Evolutionary conservation across 768 basidiomycete species (phyloP).

Genomic region (Agaricus blazei): DNA sequence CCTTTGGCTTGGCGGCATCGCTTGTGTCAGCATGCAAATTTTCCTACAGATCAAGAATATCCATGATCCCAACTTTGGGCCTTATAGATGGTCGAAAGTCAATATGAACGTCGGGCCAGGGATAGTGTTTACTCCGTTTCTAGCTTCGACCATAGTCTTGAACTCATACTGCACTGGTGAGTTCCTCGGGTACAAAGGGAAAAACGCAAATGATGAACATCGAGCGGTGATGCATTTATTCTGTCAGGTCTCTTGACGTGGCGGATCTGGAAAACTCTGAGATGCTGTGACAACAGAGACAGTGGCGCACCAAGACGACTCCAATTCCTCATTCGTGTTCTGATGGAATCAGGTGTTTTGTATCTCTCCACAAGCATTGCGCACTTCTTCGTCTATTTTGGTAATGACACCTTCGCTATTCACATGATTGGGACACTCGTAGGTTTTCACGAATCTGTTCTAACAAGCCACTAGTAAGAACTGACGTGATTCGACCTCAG

Average conservation of each 20-base stretch:
- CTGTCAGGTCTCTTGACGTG: not conserved
- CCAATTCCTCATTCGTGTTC: not conserved
- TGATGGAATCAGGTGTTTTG: slow-evolving; percentile 7
- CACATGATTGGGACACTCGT: not conserved
- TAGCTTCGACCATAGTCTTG: slow-evolving; percentile 3
- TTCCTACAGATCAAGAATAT: slow-evolving; percentile 4
- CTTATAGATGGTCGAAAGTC: not conserved
- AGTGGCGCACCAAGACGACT: not conserved
- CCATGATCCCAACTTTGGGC: slow-evolving; percentile 3
- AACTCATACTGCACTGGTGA: slow-evolving; percentile 11
- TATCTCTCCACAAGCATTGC: slow-evolving; percentile 2
- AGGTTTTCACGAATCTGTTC: not conserved
- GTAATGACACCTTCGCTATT: not conserved
- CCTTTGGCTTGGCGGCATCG: slow-evolving; percentile 8
- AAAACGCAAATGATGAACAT: not conserved
- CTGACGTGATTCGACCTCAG: not conserved
- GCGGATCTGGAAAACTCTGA: not conserved
- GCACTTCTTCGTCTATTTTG: not conserved
- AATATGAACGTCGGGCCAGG: slow-evolving; percentile 9
- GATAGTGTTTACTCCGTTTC: not conserved
- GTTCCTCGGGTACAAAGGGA: too few species aligned
- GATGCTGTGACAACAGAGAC: not conserved
- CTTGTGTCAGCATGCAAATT: slow-evolving; percentile 1
- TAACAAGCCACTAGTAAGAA: too few species aligned
- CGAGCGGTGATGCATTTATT: too few species aligned